Percentiles rank a stretch among this genome's conserved stretches.
Evolutionary conservation across 2,329 filamentous ascomycete species (phyloP).

Genomic region (Pseudogymnoascus sp.): DNA sequence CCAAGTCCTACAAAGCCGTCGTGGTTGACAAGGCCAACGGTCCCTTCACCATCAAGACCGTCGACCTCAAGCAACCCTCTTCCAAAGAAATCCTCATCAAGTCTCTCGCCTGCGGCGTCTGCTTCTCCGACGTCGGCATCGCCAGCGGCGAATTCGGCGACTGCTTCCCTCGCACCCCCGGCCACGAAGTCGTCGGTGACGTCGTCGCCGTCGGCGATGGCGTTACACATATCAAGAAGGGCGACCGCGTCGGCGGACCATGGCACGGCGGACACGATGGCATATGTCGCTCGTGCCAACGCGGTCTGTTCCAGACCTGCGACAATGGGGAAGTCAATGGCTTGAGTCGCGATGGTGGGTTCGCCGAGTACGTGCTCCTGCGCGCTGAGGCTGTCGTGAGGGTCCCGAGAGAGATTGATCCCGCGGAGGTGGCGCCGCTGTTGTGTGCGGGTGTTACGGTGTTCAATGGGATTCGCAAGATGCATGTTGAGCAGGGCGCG

Average conservation of each 20-base stretch:
- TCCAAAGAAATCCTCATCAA: slow-evolving; percentile 59
- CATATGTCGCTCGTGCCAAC: slow-evolving; percentile 53
- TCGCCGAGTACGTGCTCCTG: slow-evolving; percentile 53
- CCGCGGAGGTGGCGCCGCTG: slow-evolving; percentile 48
- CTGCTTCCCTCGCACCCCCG: slow-evolving; percentile 53
- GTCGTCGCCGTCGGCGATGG: slow-evolving; percentile 51
- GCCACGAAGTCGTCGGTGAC: slow-evolving; percentile 64
- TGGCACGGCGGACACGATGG: slow-evolving; percentile 63
- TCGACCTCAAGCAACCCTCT: slow-evolving; percentile 48
- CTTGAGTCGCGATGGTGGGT: slow-evolving; percentile 58
- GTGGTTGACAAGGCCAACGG: slow-evolving; percentile 45
- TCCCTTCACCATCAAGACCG: slow-evolving; percentile 49
- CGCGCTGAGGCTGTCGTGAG: slow-evolving; percentile 51
- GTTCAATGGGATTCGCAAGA: slow-evolving; percentile 50
- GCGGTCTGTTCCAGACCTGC: slow-evolving; percentile 62
- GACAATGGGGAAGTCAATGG: slow-evolving; percentile 56
- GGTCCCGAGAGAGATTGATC: slow-evolving; percentile 44
- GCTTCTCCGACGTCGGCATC: slow-evolving; percentile 50
- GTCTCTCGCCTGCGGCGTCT: slow-evolving; percentile 64
- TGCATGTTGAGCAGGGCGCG: slow-evolving; percentile 43
- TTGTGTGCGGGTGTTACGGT: slow-evolving; percentile 59
- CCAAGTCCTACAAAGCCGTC: slow-evolving; percentile 60
- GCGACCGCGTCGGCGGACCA: slow-evolving; percentile 57
- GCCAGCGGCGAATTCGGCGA: slow-evolving; percentile 44
- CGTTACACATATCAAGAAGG: slow-evolving; percentile 51